Evolutionary conservation across 75 land plant species (phyloP).

Genomic region (Azolla pinnata): DNA sequence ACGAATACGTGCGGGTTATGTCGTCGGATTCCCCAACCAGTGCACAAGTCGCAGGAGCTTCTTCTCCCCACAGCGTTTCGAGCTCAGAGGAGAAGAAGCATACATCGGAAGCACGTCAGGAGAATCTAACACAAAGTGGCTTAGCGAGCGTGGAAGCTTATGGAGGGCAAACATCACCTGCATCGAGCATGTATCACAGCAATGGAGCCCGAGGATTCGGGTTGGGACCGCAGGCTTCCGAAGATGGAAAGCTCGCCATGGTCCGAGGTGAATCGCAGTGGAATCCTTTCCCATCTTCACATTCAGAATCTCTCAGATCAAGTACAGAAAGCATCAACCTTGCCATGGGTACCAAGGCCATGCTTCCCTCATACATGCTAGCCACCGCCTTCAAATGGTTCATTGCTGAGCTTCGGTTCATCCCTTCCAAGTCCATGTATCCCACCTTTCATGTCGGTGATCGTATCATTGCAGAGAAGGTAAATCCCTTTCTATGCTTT

Average conservation of each 20-base stretch:
- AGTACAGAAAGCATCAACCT: conserved; percentile 5
- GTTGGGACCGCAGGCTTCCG: no score
- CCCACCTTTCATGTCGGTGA: conserved; percentile 92
- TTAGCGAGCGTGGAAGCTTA: neutral
- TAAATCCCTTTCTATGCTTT: conserved; percentile 8
- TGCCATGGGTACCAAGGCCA: neutral
- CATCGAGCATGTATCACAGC: neutral
- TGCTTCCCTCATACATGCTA: conserved; percentile 6
- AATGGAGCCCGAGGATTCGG: neutral
- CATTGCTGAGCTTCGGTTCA: conserved; percentile 77
- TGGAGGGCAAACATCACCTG: no score
- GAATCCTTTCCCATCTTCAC: no score
- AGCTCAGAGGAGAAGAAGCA: neutral
- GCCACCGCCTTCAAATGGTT: conserved; percentile 61
- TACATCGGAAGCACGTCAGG: neutral
- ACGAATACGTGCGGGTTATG: neutral
- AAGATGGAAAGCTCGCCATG: neutral
- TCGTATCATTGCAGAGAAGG: conserved; percentile 83
- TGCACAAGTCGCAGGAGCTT: no score
- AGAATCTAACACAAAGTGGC: neutral
- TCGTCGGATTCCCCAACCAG: no score
- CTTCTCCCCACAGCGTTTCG: neutral
- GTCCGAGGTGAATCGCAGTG: neutral
- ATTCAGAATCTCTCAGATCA: no score
- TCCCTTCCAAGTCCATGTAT: conserved; percentile 85